These are phyloP conservation scores for Phytomonas francai DNA, from an alignment of 208 protist genomes.

Conservation along the genomic window DNA sequence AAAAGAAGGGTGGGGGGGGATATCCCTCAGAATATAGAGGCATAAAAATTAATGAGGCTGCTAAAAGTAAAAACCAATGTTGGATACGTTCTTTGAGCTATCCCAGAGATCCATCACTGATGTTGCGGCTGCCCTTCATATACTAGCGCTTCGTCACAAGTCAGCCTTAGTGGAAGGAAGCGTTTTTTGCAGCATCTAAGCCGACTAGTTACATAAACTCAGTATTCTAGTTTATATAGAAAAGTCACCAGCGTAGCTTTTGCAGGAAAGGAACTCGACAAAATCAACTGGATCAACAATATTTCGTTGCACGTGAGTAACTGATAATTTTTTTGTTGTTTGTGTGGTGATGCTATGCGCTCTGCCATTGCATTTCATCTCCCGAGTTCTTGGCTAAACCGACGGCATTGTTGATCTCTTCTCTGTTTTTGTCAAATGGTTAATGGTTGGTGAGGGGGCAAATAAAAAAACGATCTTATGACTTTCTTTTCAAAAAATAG, in stretches of 20 bases:
- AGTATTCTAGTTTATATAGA: neutral
- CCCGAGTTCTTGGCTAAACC: neutral
- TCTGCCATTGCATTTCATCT: neutral
- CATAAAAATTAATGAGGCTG: neutral
- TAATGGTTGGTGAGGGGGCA: neutral
- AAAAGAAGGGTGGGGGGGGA: neutral
- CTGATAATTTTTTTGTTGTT: neutral
- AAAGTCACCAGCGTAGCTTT: neutral
- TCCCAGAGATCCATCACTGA: neutral
- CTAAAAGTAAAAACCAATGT: neutral
- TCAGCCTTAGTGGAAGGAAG: neutral
- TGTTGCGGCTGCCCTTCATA: neutral
- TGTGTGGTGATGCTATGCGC: neutral
- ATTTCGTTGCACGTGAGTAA: no score
- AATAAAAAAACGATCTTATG: neutral
- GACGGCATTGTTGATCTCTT: neutral
- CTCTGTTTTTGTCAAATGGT: neutral
- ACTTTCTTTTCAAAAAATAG: neutral
- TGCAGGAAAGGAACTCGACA: neutral
- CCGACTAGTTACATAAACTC: neutral
- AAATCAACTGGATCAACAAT: no score
- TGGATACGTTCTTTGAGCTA: neutral
- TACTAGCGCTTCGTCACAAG: neutral
- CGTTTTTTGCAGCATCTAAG: neutral
- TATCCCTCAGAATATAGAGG: neutral